Percentiles rank a stretch among this genome's conserved stretches.
phyloP scores from a whole-genome alignment of 495 filamentous ascomycete genomes.

The Hypoxylon perforatum region DNA sequence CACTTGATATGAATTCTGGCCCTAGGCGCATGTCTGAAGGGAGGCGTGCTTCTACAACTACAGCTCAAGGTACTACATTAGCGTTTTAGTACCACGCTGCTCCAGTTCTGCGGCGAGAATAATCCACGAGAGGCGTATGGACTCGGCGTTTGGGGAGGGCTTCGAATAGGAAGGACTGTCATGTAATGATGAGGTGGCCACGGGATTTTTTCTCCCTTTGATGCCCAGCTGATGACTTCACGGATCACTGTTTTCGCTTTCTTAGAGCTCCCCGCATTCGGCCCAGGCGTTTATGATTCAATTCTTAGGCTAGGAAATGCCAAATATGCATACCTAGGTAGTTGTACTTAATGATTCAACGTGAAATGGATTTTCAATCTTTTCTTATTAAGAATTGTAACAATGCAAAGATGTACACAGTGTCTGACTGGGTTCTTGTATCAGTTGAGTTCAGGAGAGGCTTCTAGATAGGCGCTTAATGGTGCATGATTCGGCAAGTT shows the following conservation, averaged over 20 bases:
- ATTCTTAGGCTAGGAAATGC: conserved; percentile 23
- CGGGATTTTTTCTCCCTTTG: background rate
- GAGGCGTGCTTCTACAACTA: background rate
- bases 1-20: background rate
- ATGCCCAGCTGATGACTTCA: conserved; percentile 14
- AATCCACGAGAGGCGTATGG: conserved; percentile 16
- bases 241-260: conserved; percentile 16
- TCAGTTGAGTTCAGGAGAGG: background rate
- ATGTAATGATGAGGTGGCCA: conserved; percentile 4
- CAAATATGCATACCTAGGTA: conserved; percentile 16
- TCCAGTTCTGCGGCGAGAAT: conserved; percentile 11
- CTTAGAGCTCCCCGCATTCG: conserved; percentile 12
- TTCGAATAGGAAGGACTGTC: conserved; percentile 27
- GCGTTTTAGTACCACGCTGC: conserved; percentile 10
- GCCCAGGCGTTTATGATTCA: conserved; percentile 29
- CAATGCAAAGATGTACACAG: background rate
- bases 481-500: conserved; percentile 11
- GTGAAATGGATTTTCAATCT: background rate
- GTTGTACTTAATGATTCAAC: background rate
- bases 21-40: background rate
- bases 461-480: conserved; percentile 3
- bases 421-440: conserved; percentile 2
- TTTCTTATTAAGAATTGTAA: no score
- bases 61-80: conserved; percentile 2
- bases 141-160: conserved; percentile 28